Evolutionary conservation across 768 basidiomycete species (phyloP).

Genomic region (Cystofilobasidium bisporidii): DNA sequence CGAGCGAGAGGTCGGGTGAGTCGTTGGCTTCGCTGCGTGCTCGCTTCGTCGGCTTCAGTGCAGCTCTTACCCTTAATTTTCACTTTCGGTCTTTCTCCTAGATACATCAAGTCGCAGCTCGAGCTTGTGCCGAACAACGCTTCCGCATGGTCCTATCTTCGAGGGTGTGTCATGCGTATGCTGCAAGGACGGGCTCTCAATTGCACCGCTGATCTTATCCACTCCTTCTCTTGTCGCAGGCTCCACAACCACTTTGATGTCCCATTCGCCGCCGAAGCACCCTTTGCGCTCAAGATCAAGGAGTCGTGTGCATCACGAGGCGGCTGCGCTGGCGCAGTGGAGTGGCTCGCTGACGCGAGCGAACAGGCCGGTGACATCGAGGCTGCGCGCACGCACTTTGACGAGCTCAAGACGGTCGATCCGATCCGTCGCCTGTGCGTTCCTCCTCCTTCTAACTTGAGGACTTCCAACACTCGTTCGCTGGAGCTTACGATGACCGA

Average conservation of each 20-base stretch:
- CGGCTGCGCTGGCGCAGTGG: conserved; percentile 59
- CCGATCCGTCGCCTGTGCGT: conserved; percentile 17
- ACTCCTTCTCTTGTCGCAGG: neutral
- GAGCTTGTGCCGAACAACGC: conserved; percentile 81
- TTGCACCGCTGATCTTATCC: neutral
- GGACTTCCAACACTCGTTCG: too few relatives aligned
- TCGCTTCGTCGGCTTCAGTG: too few relatives aligned
- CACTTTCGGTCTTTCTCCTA: conserved; percentile 35
- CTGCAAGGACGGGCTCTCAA: neutral
- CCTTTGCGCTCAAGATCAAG: conserved; percentile 9
- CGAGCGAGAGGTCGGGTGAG: conserved; percentile 66
- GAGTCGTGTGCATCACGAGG: conserved; percentile 1
- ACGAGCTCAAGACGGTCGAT: conserved; percentile 7
- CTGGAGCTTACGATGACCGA: too few relatives aligned
- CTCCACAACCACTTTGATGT: conserved; percentile 15
- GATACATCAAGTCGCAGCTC: conserved; percentile 74
- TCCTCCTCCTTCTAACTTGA: neutral
- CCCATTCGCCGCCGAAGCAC: neutral
- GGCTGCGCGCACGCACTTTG: neutral
- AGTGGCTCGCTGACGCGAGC: conserved; percentile 71
- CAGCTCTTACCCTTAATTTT: neutral
- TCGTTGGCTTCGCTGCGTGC: conserved; percentile 28
- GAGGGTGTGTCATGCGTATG: conserved; percentile 44
- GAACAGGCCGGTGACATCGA: conserved; percentile 40
- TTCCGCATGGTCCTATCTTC: conserved; percentile 94